phyloP scores from a whole-genome alignment of 768 basidiomycete species.

The Pholiota molesta region DNA sequence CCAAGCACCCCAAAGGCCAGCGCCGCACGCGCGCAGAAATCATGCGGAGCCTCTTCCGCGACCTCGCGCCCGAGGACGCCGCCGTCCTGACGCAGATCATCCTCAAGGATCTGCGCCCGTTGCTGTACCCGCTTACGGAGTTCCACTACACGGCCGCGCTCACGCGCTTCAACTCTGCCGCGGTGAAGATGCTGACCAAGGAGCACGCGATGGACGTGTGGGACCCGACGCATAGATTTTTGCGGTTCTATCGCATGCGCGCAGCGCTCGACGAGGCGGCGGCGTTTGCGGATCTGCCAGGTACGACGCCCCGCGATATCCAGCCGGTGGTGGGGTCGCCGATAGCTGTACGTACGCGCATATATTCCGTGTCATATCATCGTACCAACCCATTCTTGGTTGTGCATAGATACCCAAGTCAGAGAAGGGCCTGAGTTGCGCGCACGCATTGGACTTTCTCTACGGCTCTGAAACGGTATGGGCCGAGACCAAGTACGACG shows the following conservation, averaged over 20 bases:
- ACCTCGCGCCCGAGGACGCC: constrained; percentile 64
- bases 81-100: constrained; percentile 84
- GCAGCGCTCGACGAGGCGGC: constrained; percentile 64
- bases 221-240: constrained; percentile 63
- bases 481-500: constrained; percentile 95
- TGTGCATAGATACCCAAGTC: constrained; percentile 77
- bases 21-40: constrained; percentile 37
- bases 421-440: constrained; percentile 66
- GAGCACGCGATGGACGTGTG: constrained; percentile 72
- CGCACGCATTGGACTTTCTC: constrained; percentile 56
- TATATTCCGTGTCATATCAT: background rate
- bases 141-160: constrained; percentile 54
- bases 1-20: constrained; percentile 25
- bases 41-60: constrained; percentile 60
- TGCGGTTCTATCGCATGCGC: constrained; percentile 53
- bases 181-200: constrained; percentile 58
- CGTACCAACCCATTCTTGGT: background rate
- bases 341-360: constrained; percentile 50
- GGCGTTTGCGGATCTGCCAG: constrained; percentile 37
- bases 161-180: constrained; percentile 55
- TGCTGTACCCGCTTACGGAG: constrained; percentile 69
- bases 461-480: constrained; percentile 52
- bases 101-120: constrained; percentile 81
- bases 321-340: constrained; percentile 58
- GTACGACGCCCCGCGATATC: constrained; percentile 19